These are phyloP conservation scores for Penicillium odoratum DNA, from an alignment of 495 filamentous ascomycete genomes.

Conservation along the genomic window DNA sequence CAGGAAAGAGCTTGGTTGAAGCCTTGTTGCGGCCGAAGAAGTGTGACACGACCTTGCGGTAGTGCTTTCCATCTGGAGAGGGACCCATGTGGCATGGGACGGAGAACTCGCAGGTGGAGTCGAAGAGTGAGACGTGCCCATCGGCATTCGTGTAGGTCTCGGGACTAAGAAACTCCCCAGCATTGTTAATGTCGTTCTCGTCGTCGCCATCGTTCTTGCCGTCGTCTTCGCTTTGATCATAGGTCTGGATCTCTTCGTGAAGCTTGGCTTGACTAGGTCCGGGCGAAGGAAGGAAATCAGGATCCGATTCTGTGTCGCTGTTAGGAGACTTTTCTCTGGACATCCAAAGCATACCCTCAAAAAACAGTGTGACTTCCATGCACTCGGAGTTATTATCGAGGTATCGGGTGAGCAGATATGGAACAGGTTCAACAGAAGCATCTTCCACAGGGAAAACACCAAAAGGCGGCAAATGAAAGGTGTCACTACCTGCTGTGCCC, in stretches of 20 bases:
- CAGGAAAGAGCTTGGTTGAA: conserved; percentile 66
- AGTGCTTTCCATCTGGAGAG: conserved; percentile 22
- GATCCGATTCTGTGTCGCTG: background rate
- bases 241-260: background rate
- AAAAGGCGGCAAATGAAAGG: background rate
- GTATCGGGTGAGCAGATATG: background rate
- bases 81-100: conserved; percentile 19
- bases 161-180: no score
- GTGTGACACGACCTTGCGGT: conserved; percentile 77
- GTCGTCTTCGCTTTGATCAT: background rate
- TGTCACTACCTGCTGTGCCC: background rate
- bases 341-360: no score
- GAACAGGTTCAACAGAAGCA: background rate
- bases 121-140: no score
- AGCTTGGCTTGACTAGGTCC: no score
- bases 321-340: background rate
- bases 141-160: no score
- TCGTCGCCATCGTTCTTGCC: background rate
- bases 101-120: conserved; percentile 23
- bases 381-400: background rate
- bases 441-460: background rate
- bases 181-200: background rate
- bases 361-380: no score
- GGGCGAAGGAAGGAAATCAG: background rate
- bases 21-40: conserved; percentile 88